These are phyloP conservation scores for Andrographis paniculata DNA, from an alignment of 305 asterid species.

Conservation along the genomic window DNA sequence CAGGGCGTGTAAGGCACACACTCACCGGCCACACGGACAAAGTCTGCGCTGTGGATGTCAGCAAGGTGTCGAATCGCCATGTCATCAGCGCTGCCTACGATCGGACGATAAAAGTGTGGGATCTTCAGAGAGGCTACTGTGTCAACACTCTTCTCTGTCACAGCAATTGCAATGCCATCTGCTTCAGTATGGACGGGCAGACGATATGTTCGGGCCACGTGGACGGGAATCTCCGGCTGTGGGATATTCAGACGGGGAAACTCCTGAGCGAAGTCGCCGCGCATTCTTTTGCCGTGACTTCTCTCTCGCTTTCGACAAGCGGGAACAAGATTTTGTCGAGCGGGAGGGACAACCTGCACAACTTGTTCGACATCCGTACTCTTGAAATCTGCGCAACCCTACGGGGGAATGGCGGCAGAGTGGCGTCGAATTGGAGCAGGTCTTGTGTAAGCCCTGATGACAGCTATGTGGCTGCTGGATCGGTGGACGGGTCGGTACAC, in stretches of 20 bases:
- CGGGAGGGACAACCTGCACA: conserved; percentile 88
- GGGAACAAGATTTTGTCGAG: conserved; percentile 78
- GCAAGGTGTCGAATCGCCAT: conserved; percentile 60
- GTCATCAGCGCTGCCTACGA: conserved; percentile 89
- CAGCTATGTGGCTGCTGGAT: conserved; percentile 77
- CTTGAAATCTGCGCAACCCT: conserved; percentile 79
- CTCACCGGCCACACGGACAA: conserved; percentile 88
- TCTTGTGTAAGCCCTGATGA: conserved; percentile 90
- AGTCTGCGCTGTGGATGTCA: conserved; percentile 83
- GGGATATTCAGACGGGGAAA: conserved; percentile 86
- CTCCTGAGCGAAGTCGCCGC: conserved; percentile 85
- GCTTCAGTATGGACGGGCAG: conserved; percentile 76
- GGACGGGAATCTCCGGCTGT: conserved; percentile 71
- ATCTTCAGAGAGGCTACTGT: conserved; percentile 79
- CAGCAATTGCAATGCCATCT: conserved; percentile 79
- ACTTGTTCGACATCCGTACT: conserved; percentile 71
- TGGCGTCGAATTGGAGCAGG: conserved; percentile 89
- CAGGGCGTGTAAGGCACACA: conserved; percentile 68
- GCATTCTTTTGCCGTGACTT: conserved; percentile 77
- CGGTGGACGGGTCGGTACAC: conserved; percentile 77
- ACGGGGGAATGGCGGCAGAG: conserved; percentile 54
- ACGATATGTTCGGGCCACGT: conserved; percentile 83
- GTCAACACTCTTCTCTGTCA: conserved; percentile 62
- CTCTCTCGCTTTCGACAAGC: conserved; percentile 59
- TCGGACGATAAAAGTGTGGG: conserved; percentile 93